Evolutionary conservation across 108 stramenopile genomes (phyloP), one percentile per base, ranked within the genome.

Genomic region (Mayamaea pseudoterrestris): DNA sequence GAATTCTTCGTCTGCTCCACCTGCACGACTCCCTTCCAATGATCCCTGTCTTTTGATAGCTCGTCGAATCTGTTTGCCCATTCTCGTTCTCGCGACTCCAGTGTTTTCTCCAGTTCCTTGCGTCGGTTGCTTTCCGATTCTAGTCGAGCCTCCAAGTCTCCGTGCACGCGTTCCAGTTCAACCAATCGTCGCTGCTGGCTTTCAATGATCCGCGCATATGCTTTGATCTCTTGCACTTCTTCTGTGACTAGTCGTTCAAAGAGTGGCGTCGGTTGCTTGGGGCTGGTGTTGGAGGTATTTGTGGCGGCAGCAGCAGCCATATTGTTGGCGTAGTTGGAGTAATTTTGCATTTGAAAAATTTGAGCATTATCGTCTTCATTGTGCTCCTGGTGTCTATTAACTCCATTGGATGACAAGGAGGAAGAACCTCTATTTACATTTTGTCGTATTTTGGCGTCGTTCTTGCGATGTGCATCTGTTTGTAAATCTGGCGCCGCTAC

Each of bases 231-330:
- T 36, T 72, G 71, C 8, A 70, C 75, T 48, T 76, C 80, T 48
- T 71, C 80, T 0, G 68, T 57, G 20, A 68, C 71, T 21, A 76
- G 46, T 27, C 79, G 60, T 44, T 81, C 60, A 35, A 76, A 71
- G 17, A 76, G 60, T 11, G 78, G 78, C 17, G 78, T 69, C 35
- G 78, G 69, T 20, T 55, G 71, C 12, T 34, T 58, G n/a, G n/a
- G n/a, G n/a, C n/a, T n/a, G n/a, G n/a, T n/a, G n/a, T n/a, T n/a
- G n/a, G n/a, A n/a, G n/a, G n/a, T n/a, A n/a, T n/a, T n/a, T n/a
- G n/a, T n/a, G n/a, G n/a, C n/a, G n/a, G n/a, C n/a, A n/a, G n/a
- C n/a, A n/a, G n/a, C n/a, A n/a, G n/a, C n/a, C n/a, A n/a, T n/a
- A n/a, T n/a, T n/a, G n/a, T n/a, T n/a, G n/a, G n/a, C n/a, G n/a